Conservation (phyloP, 768 basidiomycete genomes). For the Calocera cornea region DNA sequence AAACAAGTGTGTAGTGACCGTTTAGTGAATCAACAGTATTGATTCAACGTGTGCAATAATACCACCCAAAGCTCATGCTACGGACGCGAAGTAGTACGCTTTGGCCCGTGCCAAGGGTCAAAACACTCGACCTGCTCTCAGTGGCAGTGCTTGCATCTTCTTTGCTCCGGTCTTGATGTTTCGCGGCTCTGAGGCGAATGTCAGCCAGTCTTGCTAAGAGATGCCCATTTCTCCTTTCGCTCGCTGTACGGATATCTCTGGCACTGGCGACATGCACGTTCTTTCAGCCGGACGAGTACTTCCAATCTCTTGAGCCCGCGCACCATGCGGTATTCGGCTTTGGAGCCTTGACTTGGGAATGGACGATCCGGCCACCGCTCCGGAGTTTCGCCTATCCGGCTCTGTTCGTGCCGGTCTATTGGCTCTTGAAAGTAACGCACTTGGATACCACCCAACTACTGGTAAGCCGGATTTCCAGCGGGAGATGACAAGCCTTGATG, state of each 20-base stretch:
- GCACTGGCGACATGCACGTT: conserved; percentile 65
- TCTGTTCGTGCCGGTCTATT: conserved; percentile 67
- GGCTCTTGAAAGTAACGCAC: conserved; percentile 42
- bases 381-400: conserved; percentile 72
- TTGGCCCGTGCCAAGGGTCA: too few relatives aligned
- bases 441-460: conserved; percentile 45
- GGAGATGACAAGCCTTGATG: not conserved
- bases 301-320: conserved; percentile 86
- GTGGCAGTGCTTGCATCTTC: not conserved
- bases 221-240: conserved; percentile 15
- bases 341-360: conserved; percentile 93
- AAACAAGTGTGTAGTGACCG: too few relatives aligned
- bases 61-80: too few relatives aligned
- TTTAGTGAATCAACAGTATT: not conserved
- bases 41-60: not conserved
- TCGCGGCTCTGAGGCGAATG: not conserved
- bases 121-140: not conserved
- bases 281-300: conserved; percentile 97
- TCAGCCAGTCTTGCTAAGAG: not conserved
- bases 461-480: conserved; percentile 35
- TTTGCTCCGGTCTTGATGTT: not conserved
- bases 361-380: conserved; percentile 56
- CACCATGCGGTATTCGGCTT: conserved; percentile 81
- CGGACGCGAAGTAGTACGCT: too few relatives aligned
- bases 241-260: conserved; percentile 20